phyloP scores from a whole-genome alignment of 306 rosid species.

The Pyrus betulifolia region DNA sequence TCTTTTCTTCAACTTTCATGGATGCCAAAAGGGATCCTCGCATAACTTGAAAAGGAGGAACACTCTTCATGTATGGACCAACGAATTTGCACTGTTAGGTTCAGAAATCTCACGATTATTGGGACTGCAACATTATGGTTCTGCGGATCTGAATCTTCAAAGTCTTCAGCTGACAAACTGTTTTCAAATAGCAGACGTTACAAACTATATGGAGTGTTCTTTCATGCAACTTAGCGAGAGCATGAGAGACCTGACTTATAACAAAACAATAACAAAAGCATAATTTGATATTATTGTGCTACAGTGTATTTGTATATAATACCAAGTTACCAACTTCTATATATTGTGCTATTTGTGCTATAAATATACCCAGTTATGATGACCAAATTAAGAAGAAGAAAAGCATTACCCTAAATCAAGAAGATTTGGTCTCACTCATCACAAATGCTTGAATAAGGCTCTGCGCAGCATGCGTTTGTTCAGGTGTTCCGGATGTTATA shows the following conservation, averaged over 20 bases:
- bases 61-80: not conserved
- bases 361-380: not conserved
- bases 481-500: conserved; percentile 91
- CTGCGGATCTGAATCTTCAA: not conserved
- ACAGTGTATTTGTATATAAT: not conserved
- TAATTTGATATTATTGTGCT: not conserved
- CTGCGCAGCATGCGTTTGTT: conserved; percentile 96
- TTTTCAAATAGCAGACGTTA: not conserved
- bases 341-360: too few relatives aligned
- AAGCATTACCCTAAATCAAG: conserved; percentile 24
- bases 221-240: not conserved
- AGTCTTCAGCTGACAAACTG: not conserved
- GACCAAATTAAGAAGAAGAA: not conserved
- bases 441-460: conserved; percentile 99
- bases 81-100: not conserved
- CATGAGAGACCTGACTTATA: not conserved
- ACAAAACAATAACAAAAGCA: not conserved
- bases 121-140: not conserved
- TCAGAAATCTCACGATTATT: too few relatives aligned
- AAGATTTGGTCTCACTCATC: conserved; percentile 68
- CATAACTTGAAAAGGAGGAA: not conserved
- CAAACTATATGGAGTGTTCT: not conserved
- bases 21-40: conserved; percentile 4
- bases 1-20: not conserved
- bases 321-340: not conserved